Base-by-base conservation (phyloP, 2,329 filamentous ascomycete genomes). In the Alternaria brassicicola region DNA sequence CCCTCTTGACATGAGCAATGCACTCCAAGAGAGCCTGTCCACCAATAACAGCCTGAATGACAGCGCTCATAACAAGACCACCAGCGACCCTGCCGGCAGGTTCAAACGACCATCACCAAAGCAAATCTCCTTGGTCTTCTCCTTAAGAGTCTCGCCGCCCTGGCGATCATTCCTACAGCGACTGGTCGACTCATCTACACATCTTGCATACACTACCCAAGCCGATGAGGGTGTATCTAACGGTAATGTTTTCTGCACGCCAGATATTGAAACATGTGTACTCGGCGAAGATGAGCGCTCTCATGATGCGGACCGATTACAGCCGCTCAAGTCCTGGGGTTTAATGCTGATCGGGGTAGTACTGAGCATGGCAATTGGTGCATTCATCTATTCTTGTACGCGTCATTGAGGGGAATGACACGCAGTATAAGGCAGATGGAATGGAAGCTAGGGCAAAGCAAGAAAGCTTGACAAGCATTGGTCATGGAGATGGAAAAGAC, bases 311-410 rank as follows among this genome's bases (percentile, higher is more conserved):
- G 4, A n/a, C 8, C 25, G 30, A 4, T 6, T n/a, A 4, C 17
- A 31, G 10, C 12, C 8, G 6, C 19, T 38, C 13, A 52, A 30
- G 23, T 38, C 45, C 10, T 42, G 23, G 17, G 12, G 33, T n/a
- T 3, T 52, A 38, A 21, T 55, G 5, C 6, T 30, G 38, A 25
- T 39, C 17, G 53, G 46, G 2, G 28, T 33, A 6, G 6, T 35
- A 10, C 31, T 55, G 21, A 51, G 53, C 36, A 9, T 42, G 13
- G 26, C 19, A 2, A 36, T 55, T 12, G 53, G 53, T 13, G 30
- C 31, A 15, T 10, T 51, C 19, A 46, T 46, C 12, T 31, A 46
- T 30, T 31, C 17, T 30, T 17, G 21, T 31, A 28, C 23, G 17
- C 28, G 17, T 2, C 43, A 19, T 6, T 19, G 43, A 33, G 13